phyloP scores from a whole-genome alignment of 2,329 filamentous ascomycete genomes.

The Aspergillus hiratsukae region DNA sequence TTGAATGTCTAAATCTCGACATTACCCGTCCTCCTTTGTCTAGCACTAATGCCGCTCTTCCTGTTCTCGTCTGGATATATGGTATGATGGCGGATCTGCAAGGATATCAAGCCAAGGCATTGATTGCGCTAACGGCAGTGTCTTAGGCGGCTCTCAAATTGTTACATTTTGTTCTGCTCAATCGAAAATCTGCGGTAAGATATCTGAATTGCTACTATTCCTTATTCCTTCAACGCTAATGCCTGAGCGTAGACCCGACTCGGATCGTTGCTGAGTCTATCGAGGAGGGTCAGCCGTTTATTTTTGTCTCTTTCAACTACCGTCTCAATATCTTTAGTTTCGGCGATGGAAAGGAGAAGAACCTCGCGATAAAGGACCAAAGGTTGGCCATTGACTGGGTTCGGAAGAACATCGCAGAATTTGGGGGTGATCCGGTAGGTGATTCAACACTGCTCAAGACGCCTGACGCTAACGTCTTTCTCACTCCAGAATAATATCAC shows the following conservation, averaged over 20 bases:
- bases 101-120: too few relatives aligned
- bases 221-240: background rate
- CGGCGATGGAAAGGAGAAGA: slow-evolving; percentile 38
- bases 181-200: slow-evolving; percentile 40
- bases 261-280: slow-evolving; percentile 36
- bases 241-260: slow-evolving; percentile 26
- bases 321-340: slow-evolving; percentile 46
- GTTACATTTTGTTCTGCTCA: slow-evolving; percentile 43
- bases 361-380: slow-evolving; percentile 37
- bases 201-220: background rate
- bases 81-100: slow-evolving; percentile 20
- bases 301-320: slow-evolving; percentile 44
- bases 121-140: background rate
- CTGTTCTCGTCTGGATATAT: slow-evolving; percentile 46
- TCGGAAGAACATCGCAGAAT: slow-evolving; percentile 34
- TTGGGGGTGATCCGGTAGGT: slow-evolving; percentile 38
- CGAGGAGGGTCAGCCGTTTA: slow-evolving; percentile 30
- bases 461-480: background rate
- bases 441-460: background rate
- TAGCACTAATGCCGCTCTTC: slow-evolving; percentile 15
- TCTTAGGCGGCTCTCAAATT: slow-evolving; percentile 39
- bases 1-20: slow-evolving; percentile 43
- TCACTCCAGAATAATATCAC: slow-evolving; percentile 35
- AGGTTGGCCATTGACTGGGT: slow-evolving; percentile 38
- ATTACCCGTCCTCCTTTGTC: slow-evolving; percentile 27